These are phyloP conservation scores for Podospora comata DNA, from an alignment of 495 filamentous ascomycete genomes.

Conservation along the genomic window DNA sequence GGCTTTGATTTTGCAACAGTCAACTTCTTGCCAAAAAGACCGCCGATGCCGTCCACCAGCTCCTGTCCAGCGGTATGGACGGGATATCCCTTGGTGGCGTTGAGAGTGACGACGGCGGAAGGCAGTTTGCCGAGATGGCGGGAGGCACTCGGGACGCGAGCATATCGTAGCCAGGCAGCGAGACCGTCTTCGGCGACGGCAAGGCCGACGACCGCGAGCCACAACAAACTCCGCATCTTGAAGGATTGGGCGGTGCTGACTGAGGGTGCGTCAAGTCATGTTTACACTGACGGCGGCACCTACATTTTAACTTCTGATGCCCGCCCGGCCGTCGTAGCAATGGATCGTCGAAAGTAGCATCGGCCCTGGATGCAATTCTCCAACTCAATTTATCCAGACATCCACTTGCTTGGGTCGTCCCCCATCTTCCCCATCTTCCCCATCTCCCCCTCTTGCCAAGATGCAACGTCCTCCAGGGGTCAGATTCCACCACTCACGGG, in stretches of 20 bases:
- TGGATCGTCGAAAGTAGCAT: background rate
- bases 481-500: background rate
- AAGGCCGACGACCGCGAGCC: slow-evolving; percentile 34
- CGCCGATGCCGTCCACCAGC: slow-evolving; percentile 54
- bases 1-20: slow-evolving; percentile 21
- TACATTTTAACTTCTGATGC: background rate
- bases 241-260: background rate
- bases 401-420: no score
- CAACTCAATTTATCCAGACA: background rate
- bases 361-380: background rate
- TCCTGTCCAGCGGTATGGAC: slow-evolving; percentile 59
- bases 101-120: slow-evolving; percentile 53
- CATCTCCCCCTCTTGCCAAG: background rate
- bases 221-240: slow-evolving; percentile 34
- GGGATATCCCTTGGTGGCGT: slow-evolving; percentile 49
- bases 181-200: slow-evolving; percentile 57
- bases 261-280: background rate
- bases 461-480: background rate
- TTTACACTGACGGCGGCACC: background rate
- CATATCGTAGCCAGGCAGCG: slow-evolving; percentile 64
- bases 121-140: slow-evolving; percentile 37
- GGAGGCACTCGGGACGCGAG: slow-evolving; percentile 46
- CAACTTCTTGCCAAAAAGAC: slow-evolving; percentile 50
- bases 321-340: background rate
- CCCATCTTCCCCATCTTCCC: no score